Conservation (phyloP, 2,329 filamentous ascomycete species). For the Furcasterigmium furcatum region DNA sequence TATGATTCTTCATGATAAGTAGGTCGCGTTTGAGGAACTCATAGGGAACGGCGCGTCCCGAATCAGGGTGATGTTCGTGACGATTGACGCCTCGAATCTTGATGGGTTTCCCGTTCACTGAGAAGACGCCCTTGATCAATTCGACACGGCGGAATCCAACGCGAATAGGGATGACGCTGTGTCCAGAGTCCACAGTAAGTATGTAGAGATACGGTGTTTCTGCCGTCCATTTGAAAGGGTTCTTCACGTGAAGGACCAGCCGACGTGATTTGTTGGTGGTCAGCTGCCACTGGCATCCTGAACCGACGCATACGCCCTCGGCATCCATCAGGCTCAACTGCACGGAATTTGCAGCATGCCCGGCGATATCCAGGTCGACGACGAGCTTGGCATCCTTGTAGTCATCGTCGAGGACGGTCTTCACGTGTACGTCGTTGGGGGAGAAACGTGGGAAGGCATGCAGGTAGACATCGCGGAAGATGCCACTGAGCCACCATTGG, state of each 20-base stretch:
- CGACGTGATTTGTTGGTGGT: background rate
- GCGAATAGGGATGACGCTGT: conserved; percentile 43
- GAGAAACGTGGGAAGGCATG: conserved; percentile 54
- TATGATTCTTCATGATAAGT: conserved; percentile 63
- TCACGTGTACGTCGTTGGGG: conserved; percentile 54
- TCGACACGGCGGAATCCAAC: conserved; percentile 64
- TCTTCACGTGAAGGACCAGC: conserved; percentile 33
- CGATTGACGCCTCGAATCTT: conserved; percentile 67
- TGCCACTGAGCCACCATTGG: conserved; percentile 66
- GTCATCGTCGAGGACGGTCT: conserved; percentile 51
- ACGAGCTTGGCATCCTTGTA: conserved; percentile 50
- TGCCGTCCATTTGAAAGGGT: conserved; percentile 65
- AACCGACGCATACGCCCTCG: too few species aligned
- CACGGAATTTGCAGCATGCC: too few species aligned
- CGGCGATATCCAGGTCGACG: conserved; percentile 28
- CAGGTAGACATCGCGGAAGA: conserved; percentile 68
- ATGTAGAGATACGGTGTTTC: conserved; percentile 64
- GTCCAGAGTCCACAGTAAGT: conserved; percentile 32
- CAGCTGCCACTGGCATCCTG: too few species aligned
- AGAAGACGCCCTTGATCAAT: conserved; percentile 57
- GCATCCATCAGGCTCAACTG: too few species aligned
- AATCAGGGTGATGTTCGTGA: conserved; percentile 65
- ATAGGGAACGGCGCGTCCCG: conserved; percentile 59
- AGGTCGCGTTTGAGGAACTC: conserved; percentile 60
- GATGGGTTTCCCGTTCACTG: conserved; percentile 62